A percentile compares a stretch with the other conserved stretches of the same genome.
phyloP scores from a whole-genome alignment of 768 basidiomycete species.

The Tylopilus subfusipes region DNA sequence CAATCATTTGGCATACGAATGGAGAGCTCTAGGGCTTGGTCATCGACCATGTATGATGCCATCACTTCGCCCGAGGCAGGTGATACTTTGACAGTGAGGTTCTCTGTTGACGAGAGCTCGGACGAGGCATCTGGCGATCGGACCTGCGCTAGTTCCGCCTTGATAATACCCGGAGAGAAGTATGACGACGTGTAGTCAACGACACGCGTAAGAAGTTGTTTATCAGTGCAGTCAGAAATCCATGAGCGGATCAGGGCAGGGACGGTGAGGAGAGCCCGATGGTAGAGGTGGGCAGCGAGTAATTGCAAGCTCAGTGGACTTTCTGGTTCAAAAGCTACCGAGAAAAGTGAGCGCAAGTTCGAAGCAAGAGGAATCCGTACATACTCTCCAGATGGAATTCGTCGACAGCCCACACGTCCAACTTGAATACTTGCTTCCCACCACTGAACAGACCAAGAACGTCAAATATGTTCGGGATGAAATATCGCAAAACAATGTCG shows the following conservation, averaged over 20 bases:
- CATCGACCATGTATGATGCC: conserved; percentile 85
- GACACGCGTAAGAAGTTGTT: conserved; percentile 75
- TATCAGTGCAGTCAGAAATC: conserved; percentile 86
- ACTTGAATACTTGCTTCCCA: conserved; percentile 64
- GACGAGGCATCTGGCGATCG: conserved; percentile 49
- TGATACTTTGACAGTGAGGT: conserved; percentile 75
- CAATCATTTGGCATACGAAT: conserved; percentile 86
- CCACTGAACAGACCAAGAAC: conserved; percentile 67
- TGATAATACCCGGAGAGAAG: conserved; percentile 88
- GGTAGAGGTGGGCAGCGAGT: conserved; percentile 84
- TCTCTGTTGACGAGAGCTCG: conserved; percentile 66
- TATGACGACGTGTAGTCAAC: conserved; percentile 74
- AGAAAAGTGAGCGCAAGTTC: not conserved
- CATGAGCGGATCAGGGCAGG: conserved; percentile 84
- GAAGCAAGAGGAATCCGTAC: conserved; percentile 22
- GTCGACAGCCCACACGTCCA: conserved; percentile 84
- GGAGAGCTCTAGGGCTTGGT: conserved; percentile 87
- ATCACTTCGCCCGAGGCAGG: conserved; percentile 73
- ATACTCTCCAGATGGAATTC: conserved; percentile 74
- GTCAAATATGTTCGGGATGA: conserved; percentile 71
- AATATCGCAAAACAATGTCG: conserved; percentile 55
- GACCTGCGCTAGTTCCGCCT: conserved; percentile 74
- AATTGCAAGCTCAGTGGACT: conserved; percentile 53
- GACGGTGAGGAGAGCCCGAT: conserved; percentile 77
- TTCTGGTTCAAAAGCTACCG: conserved; percentile 55